Evolutionary conservation across 345 rosid genomes (phyloP), one percentile per base, ranked within the genome.

Genomic region (Arabidopsis arenosa): DNA sequence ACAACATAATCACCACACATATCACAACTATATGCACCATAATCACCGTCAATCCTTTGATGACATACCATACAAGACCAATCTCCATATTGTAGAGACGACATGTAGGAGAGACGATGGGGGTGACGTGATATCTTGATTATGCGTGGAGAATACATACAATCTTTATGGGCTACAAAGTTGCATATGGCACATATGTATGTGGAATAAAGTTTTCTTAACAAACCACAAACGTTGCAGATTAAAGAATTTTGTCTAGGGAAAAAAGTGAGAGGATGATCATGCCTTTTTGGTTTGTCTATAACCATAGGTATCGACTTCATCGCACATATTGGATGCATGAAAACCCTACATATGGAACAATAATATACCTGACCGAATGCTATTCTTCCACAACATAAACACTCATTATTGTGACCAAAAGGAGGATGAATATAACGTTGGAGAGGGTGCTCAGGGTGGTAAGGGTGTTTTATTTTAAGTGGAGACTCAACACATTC

Each of bases 221-320:
- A 4, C 36, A 32, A 39, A 13, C 70, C 70, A 53, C 70, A 73
- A 4, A 63, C 7, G 13, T 73, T 52, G 63, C 70, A 73, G 9
- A 4, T 53, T 17, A 73, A 44, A 9, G 28, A 60, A 11, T 4
- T 3, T 62, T 41, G 55, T 63, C 44, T 62, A 0, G 63, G 15
- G 14, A 73, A 63, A 7, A 30, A 9, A 3, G 11, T 51, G 14
- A 63, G 70, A 1, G 62, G n/a, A 32, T 73, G 70, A 2, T 40
- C 15, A 32, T 73, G 70, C 1, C 40, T 28, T 43, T 73, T 63
- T 40, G 68, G 63, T 30, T 9, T 26, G 8, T 73, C 35, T 54
- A 73, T 14, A 28, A 5, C 4, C 9, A 71, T 48, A 0, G 11
- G 4, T 48, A 49, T 14, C 2, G 4, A 0, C 5, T 48, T 36